Percentiles rank a stretch among this genome's conserved stretches.
These are phyloP conservation scores for Rubroboletus satanas DNA, from an alignment of 768 basidiomycete species.

Conservation along the genomic window DNA sequence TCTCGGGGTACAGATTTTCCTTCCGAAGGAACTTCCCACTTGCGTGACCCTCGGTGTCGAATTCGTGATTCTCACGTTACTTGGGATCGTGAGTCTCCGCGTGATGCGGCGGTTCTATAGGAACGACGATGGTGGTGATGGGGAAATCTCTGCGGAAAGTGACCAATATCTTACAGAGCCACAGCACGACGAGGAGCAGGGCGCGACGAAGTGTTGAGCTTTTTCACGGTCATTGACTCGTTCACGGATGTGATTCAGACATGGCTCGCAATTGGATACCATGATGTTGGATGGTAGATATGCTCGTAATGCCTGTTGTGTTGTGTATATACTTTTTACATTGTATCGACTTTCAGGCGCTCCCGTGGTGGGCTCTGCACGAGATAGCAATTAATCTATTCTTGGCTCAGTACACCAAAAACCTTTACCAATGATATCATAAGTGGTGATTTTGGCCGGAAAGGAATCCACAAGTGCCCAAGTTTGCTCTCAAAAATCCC, in stretches of 20 bases:
- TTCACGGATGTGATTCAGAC: not conserved
- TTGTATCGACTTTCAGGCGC: too few relatives aligned
- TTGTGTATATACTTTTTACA: too few relatives aligned
- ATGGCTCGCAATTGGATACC: too few relatives aligned
- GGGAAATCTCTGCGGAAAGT: not conserved
- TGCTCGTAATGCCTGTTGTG: not conserved
- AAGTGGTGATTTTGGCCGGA: too few relatives aligned
- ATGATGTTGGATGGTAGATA: not conserved
- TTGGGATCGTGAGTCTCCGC: not conserved
- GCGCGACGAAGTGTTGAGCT: not conserved
- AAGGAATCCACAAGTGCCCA: too few relatives aligned
- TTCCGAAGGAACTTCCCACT: not conserved
- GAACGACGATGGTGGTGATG: not conserved
- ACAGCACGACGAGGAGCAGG: not conserved
- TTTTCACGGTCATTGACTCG: not conserved
- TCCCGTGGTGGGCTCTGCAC: too few relatives aligned
- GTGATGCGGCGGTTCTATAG: not conserved
- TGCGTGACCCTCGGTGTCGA: constrained; percentile 3
- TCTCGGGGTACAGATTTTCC: not conserved
- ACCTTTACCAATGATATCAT: too few relatives aligned
- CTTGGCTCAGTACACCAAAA: too few relatives aligned
- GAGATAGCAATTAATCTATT: too few relatives aligned
- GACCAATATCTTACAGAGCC: too few relatives aligned
- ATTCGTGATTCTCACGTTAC: constrained; percentile 1
- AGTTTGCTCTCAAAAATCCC: too few relatives aligned